Evolutionary conservation across 2,329 filamentous ascomycete genomes (phyloP), one percentile per base, ranked within the genome.

Genomic region (Westerdykella sp.): DNA sequence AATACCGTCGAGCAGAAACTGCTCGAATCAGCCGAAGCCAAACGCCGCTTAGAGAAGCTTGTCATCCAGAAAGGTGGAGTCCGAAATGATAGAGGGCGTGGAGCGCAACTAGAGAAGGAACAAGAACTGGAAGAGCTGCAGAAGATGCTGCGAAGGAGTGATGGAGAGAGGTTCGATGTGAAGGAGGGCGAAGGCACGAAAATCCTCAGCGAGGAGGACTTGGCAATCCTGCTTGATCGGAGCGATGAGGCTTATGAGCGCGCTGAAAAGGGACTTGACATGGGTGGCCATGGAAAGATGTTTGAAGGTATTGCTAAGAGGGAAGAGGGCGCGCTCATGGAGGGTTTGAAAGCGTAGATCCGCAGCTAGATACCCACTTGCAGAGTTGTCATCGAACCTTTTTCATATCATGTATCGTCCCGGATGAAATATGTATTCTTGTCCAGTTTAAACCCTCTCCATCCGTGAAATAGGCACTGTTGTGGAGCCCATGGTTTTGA

Each of bases 1-100:
- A 87, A 85, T 7, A 97, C 93, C 0, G 87, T 98, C 0, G 93
- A 98, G 63, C 87, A 96, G 59, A 83, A 82, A 5, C 74, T 97
- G 0, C 78, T 97, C 0, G 79, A 89, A 56, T 89, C 86, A 28
- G 93, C 93, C 0, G 89, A 96, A 56, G 87, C 86, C 1, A 98
- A 98, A 67, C 83, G 93, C 0, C 79, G 90, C 1, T 76, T 98
- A 0, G 93, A 98, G 64, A 95, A 96, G 62, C 74, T 98, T 0
- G 88, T 98, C 6, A 98, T 98, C 58, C 86, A 91, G 48, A 97
- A 97, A 64, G 91, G 91, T 72, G 34, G 71, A 60, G 41, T 79
- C 48, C 77, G 16, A 77, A 89, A 62, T 37, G 48, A 71, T 86
- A 18, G 77, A 74, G 48, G 76, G 70, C 85, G 31, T 81, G 82